A percentile compares a stretch with the other conserved stretches of the same genome.
These are phyloP conservation scores for Lentinula lateritia DNA, from an alignment of 768 basidiomycete species.

Conservation along the genomic window DNA sequence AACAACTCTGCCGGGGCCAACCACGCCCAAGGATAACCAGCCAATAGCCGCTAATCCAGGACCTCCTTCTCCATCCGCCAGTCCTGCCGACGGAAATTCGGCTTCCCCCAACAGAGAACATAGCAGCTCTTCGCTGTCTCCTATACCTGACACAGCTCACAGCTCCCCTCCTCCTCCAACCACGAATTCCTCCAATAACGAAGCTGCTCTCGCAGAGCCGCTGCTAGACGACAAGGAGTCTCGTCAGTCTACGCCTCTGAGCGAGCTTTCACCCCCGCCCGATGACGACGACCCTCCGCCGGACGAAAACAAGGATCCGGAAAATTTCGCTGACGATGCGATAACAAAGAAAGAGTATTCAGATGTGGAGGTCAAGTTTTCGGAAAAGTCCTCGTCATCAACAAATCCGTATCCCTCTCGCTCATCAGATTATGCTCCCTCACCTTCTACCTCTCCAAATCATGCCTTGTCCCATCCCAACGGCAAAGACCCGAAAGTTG, in stretches of 20 bases:
- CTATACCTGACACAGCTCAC: slow-evolving; percentile 35
- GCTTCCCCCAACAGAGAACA: slow-evolving; percentile 1
- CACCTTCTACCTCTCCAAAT: slow-evolving; percentile 12
- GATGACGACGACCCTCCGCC: slow-evolving; percentile 42
- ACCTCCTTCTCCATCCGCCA: neutral
- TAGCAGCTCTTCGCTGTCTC: slow-evolving; percentile 45
- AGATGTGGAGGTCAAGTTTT: slow-evolving; percentile 12
- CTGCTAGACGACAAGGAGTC: slow-evolving; percentile 34
- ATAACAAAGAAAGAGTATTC: slow-evolving; percentile 18
- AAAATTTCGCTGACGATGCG: slow-evolving; percentile 30
- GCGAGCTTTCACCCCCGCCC: slow-evolving; percentile 67
- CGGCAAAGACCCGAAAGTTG: slow-evolving; percentile 42
- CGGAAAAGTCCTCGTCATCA: slow-evolving; percentile 2
- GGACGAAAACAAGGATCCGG: slow-evolving; percentile 31
- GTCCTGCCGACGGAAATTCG: neutral
- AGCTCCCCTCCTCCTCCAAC: slow-evolving; percentile 27
- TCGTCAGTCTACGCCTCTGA: slow-evolving; percentile 66
- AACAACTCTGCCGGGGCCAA: neutral
- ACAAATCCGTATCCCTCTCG: slow-evolving; percentile 5
- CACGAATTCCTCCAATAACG: slow-evolving; percentile 15
- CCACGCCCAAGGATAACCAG: slow-evolving; percentile 1
- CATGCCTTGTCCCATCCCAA: slow-evolving; percentile 15
- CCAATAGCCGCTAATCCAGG: slow-evolving; percentile 3
- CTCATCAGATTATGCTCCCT: neutral
- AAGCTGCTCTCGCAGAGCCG: slow-evolving; percentile 13